Percentiles rank a stretch among this genome's conserved stretches.
These are phyloP conservation scores for Aspergillus costaricaensis DNA, from an alignment of 2,329 filamentous ascomycete species.

Conservation along the genomic window DNA sequence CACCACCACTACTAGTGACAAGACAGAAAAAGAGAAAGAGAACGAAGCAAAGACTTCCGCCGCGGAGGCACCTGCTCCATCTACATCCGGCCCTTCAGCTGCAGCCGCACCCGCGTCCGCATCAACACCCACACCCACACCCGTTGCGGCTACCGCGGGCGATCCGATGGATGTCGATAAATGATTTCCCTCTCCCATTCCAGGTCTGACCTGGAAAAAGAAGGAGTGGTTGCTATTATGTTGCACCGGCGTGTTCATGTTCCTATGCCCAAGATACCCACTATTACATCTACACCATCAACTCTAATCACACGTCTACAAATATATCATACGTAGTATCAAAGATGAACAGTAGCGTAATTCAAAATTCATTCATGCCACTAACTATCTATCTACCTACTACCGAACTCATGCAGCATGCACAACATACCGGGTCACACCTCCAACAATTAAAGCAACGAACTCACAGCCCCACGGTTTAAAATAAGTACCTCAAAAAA, in stretches of 20 bases:
- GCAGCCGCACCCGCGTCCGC: slow-evolving; percentile 11
- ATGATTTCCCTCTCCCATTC: neutral
- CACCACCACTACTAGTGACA: slow-evolving; percentile 8
- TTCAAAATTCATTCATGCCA: too few species aligned
- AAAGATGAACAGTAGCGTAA: neutral
- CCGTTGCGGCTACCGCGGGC: slow-evolving; percentile 1
- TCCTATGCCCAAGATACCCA: slow-evolving; percentile 7
- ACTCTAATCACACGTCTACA: neutral
- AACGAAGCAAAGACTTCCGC: slow-evolving; percentile 13
- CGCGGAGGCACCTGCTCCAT: neutral
- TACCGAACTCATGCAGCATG: too few species aligned
- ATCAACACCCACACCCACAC: neutral
- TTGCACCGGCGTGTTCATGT: neutral
- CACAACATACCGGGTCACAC: too few species aligned
- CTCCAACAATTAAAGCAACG: too few species aligned
- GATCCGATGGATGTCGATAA: slow-evolving; percentile 7
- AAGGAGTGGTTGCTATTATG: too few species aligned
- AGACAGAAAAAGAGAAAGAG: slow-evolving; percentile 5
- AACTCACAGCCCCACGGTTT: too few species aligned
- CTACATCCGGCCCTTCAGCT: slow-evolving; percentile 4
- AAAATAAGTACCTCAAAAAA: too few species aligned
- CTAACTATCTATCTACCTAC: too few species aligned
- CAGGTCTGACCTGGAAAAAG: too few species aligned
- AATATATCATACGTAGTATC: neutral
- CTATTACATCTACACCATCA: neutral